Evolutionary conservation across 2,329 filamentous ascomycete genomes (phyloP).

Genomic region (Coleophoma crateriformis): DNA sequence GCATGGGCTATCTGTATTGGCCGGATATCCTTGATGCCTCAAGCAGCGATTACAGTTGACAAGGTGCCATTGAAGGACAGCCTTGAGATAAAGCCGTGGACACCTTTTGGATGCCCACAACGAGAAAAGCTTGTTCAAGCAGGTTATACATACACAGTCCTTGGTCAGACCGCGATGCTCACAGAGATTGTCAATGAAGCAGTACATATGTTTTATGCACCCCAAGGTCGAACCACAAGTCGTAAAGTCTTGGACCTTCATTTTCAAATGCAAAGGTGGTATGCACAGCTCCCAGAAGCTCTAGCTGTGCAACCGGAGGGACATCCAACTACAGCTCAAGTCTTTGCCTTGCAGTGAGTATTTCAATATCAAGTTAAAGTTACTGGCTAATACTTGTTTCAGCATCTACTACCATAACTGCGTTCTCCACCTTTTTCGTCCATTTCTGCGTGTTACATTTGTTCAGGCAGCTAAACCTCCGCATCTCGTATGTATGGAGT

Average conservation of each 20-base stretch:
- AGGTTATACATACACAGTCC: slow-evolving; percentile 8
- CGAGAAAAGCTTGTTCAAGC: slow-evolving; percentile 5
- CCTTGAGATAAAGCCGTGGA: slow-evolving; percentile 28
- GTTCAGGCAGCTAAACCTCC: slow-evolving; percentile 14
- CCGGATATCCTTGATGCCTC: slow-evolving; percentile 39
- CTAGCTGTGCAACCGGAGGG: slow-evolving; percentile 53
- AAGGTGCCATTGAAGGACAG: slow-evolving; percentile 31
- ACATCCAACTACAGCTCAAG: slow-evolving; percentile 10
- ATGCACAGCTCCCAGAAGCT: slow-evolving; percentile 56
- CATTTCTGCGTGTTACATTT: slow-evolving; percentile 34
- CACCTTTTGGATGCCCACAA: slow-evolving; percentile 12
- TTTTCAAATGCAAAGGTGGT: slow-evolving; percentile 66
- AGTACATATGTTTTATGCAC: slow-evolving; percentile 58
- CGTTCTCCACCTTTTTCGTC: slow-evolving; percentile 63
- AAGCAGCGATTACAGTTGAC: slow-evolving; percentile 40
- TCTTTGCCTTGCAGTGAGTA: slow-evolving; percentile 57
- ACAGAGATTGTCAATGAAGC: slow-evolving; percentile 65
- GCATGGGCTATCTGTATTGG: slow-evolving; percentile 38
- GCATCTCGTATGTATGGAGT: slow-evolving; percentile 18
- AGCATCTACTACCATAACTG: slow-evolving; percentile 67
- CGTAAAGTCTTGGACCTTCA: slow-evolving; percentile 56
- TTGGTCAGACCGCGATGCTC: slow-evolving; percentile 44
- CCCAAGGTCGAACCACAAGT: slow-evolving; percentile 58
- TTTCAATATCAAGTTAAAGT: neutral
- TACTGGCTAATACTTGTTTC: slow-evolving; percentile 1